These are phyloP conservation scores for Angophora floribunda DNA, from an alignment of 345 rosid species.

Conservation along the genomic window DNA sequence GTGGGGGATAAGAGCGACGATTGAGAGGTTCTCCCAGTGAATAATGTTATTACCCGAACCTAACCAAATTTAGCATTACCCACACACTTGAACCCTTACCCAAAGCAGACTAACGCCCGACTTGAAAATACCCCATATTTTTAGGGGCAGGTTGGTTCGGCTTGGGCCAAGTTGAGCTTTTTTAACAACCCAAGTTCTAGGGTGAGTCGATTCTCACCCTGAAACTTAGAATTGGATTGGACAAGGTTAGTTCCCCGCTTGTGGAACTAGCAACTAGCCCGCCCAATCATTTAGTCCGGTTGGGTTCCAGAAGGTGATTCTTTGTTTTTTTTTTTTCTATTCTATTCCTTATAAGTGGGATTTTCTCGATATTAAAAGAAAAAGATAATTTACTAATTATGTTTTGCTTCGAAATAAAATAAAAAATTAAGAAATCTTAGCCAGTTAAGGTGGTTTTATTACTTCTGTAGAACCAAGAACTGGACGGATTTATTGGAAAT, in stretches of 20 bases:
- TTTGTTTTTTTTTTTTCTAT: rapidly evolving
- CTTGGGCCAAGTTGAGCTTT: background rate
- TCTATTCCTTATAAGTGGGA: background rate
- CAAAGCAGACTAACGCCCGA: background rate
- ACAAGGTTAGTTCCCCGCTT: too few species aligned
- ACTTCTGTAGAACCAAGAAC: too few species aligned
- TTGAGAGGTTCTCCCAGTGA: background rate
- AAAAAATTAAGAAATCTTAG: too few species aligned
- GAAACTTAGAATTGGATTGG: too few species aligned
- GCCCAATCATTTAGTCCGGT: rapidly evolving
- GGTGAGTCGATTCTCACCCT: rapidly evolving
- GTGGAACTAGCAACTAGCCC: too few species aligned
- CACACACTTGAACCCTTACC: background rate
- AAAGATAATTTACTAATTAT: too few species aligned
- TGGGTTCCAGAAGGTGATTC: background rate
- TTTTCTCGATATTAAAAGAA: background rate
- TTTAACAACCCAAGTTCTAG: rapidly evolving
- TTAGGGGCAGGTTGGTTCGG: background rate
- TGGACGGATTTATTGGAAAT: too few species aligned
- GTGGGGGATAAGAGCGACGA: background rate
- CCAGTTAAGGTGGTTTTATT: too few species aligned
- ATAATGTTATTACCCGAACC: background rate
- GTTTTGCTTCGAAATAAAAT: too few species aligned
- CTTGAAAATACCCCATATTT: background rate
- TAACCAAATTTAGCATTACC: background rate